Evolutionary conservation across 495 filamentous ascomycete genomes (phyloP).

Genomic region (Trichoderma parareesei): DNA sequence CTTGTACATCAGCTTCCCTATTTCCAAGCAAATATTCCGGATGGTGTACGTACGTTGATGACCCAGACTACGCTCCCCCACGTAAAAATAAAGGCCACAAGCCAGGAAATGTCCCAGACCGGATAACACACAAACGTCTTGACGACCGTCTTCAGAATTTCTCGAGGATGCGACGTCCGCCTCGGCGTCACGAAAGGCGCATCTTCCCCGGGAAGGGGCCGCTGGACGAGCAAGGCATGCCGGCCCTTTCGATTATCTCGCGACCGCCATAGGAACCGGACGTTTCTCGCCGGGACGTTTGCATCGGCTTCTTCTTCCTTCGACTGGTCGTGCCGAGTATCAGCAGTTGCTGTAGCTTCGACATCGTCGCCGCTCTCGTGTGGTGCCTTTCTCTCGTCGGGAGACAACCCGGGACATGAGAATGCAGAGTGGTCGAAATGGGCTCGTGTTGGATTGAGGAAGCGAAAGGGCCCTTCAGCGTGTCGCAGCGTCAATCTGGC

Average conservation of each 20-base stretch:
- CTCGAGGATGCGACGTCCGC: slow-evolving; percentile 38
- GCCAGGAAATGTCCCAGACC: slow-evolving; percentile 61
- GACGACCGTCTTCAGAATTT: slow-evolving; percentile 35
- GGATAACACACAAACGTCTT: slow-evolving; percentile 53
- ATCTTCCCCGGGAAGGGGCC: slow-evolving; percentile 17
- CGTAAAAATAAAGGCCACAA: slow-evolving; percentile 58
- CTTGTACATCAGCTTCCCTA: slow-evolving; percentile 51
- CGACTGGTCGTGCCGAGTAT: neutral
- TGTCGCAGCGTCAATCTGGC: neutral
- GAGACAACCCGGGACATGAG: neutral
- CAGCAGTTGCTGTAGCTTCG: neutral
- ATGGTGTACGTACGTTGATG: neutral
- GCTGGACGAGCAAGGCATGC: slow-evolving; percentile 47
- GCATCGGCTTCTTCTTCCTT: neutral
- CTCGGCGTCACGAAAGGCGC: slow-evolving; percentile 8
- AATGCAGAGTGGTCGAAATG: neutral
- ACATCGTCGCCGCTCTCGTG: neutral
- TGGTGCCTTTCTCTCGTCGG: slow-evolving; percentile 15
- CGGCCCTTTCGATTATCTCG: slow-evolving; percentile 66
- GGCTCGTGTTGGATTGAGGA: slow-evolving; percentile 21
- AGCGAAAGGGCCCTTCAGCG: slow-evolving; percentile 16
- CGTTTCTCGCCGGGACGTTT: slow-evolving; percentile 13
- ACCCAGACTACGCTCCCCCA: slow-evolving; percentile 29
- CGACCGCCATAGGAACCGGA: slow-evolving; percentile 35
- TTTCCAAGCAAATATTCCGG: neutral